Evolutionary conservation across 2,329 filamentous ascomycete genomes (phyloP).

Genomic region (Chrysoporthe puriensis): DNA sequence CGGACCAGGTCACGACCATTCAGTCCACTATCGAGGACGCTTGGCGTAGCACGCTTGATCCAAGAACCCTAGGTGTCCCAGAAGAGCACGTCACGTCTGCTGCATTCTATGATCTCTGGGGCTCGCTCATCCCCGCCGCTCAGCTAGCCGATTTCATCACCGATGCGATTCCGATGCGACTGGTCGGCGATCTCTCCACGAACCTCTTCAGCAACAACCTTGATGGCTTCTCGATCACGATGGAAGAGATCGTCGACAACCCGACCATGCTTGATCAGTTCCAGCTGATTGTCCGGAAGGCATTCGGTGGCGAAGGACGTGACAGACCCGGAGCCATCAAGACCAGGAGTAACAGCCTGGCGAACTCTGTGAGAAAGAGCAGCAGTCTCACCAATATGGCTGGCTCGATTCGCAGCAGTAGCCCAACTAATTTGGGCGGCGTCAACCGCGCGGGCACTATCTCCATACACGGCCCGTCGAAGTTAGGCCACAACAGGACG

Average conservation of each 20-base stretch:
- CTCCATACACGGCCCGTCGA: conserved; percentile 24
- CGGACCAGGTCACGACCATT: conserved; percentile 45
- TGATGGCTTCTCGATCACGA: conserved; percentile 43
- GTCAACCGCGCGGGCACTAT: conserved; percentile 24
- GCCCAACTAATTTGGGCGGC: conserved; percentile 4
- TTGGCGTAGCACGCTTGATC: conserved; percentile 51
- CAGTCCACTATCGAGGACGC: conserved; percentile 47
- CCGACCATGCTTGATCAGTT: conserved; percentile 55
- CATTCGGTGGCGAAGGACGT: conserved; percentile 29
- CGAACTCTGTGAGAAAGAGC: conserved; percentile 30
- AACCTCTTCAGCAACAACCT: conserved; percentile 43
- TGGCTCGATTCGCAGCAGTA: conserved; percentile 9
- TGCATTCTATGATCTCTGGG: conserved; percentile 56
- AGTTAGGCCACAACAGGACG: conserved; percentile 23
- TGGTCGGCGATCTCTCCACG: conserved; percentile 41
- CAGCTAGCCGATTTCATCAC: conserved; percentile 51
- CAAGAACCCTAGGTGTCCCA: conserved; percentile 43
- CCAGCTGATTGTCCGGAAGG: conserved; percentile 43
- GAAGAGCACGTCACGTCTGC: conserved; percentile 48
- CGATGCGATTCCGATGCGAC: conserved; percentile 22
- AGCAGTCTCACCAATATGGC: conserved; percentile 23
- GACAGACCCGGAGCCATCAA: conserved; percentile 23
- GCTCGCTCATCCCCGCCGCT: conserved; percentile 52
- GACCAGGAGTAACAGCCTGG: conserved; percentile 28
- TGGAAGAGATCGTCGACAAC: conserved; percentile 54